Percentiles rank a stretch among this genome's conserved stretches.
phyloP scores from a whole-genome alignment of 495 filamentous ascomycete species.

The Extremus antarcticus region DNA sequence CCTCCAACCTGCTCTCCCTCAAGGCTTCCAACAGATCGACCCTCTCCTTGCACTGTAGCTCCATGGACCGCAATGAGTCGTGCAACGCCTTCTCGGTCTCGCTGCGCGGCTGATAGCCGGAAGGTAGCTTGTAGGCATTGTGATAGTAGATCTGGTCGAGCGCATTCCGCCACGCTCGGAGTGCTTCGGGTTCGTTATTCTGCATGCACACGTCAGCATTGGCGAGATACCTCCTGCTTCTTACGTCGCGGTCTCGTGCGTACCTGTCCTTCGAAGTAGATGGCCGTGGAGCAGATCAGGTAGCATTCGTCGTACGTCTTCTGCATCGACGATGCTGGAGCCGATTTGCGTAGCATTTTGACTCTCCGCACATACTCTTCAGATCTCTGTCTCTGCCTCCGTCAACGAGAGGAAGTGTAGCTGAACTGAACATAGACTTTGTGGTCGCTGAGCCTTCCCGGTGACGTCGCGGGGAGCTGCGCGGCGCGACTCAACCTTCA shows the following conservation, averaged over 20 bases:
- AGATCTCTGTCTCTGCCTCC: neutral
- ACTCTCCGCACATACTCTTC: neutral
- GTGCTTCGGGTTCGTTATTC: conserved; percentile 87
- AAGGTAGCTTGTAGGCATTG: conserved; percentile 61
- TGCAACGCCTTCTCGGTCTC: conserved; percentile 80
- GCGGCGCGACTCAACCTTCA: no score
- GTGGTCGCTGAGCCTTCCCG: neutral
- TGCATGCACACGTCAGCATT: conserved; percentile 26
- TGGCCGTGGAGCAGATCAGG: conserved; percentile 83
- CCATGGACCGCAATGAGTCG: conserved; percentile 69
- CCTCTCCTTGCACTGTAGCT: conserved; percentile 87
- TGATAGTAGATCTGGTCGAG: conserved; percentile 86
- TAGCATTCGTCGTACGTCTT: conserved; percentile 98
- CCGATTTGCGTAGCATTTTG: conserved; percentile 73
- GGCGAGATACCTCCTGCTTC: neutral
- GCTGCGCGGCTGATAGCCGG: conserved; percentile 58
- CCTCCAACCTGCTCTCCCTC: conserved; percentile 60
- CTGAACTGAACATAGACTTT: neutral
- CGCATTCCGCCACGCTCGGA: conserved; percentile 82
- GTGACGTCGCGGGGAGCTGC: neutral
- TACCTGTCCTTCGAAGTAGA: conserved; percentile 90
- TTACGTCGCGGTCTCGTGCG: conserved; percentile 1
- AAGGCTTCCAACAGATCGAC: conserved; percentile 82
- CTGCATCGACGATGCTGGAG: conserved; percentile 64
- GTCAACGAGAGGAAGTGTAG: neutral